Evolutionary conservation across 2,329 filamentous ascomycete genomes (phyloP).

Genomic region (Fusarium kyushuense): DNA sequence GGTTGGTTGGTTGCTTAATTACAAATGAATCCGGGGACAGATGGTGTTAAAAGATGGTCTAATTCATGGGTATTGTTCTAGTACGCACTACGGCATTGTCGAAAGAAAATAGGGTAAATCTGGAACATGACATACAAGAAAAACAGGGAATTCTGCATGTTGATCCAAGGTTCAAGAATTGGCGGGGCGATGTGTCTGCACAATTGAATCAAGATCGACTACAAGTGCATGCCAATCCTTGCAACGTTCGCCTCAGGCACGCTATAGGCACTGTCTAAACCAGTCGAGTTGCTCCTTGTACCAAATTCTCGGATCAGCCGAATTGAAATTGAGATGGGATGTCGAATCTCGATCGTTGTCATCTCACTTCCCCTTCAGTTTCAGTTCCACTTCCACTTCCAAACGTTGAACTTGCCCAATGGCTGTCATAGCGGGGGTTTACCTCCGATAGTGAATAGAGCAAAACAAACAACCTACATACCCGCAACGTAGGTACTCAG

Average conservation of each 20-base stretch:
- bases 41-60: background rate
- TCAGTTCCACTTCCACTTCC: slow-evolving; percentile 19
- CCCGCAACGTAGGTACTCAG: background rate
- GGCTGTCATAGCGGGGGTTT: slow-evolving; percentile 17
- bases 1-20: background rate
- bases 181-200: slow-evolving; percentile 3
- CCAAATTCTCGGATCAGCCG: slow-evolving; percentile 18
- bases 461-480: slow-evolving; percentile 1
- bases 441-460: slow-evolving; percentile 16
- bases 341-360: slow-evolving; percentile 31
- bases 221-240: slow-evolving; percentile 1
- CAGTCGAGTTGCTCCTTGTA: background rate
- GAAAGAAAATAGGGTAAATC: background rate
- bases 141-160: slow-evolving; percentile 17
- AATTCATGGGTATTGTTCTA: slow-evolving; percentile 13
- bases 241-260: background rate
- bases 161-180: slow-evolving; percentile 12
- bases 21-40: background rate
- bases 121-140: background rate
- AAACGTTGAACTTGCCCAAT: slow-evolving; percentile 20
- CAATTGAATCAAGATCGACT: slow-evolving; percentile 8
- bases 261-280: background rate
- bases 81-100: slow-evolving; percentile 27
- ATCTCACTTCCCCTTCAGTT: slow-evolving; percentile 12
- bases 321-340: background rate